Evolutionary conservation across 2,329 filamentous ascomycete species (phyloP).

Genomic region (Ophiostoma pallidulum): DNA sequence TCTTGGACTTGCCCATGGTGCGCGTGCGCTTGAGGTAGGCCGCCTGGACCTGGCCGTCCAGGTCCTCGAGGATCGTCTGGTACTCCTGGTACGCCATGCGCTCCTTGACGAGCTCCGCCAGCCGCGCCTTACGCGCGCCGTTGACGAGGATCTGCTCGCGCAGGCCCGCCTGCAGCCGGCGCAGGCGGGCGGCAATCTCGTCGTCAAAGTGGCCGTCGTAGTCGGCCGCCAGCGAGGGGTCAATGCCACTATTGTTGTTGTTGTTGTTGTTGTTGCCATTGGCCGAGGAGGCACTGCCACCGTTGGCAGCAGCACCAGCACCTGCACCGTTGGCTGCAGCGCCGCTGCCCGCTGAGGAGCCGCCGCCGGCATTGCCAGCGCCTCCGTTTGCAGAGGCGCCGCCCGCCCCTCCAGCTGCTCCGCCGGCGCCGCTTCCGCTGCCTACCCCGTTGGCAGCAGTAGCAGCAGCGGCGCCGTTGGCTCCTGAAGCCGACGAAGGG

Average conservation of each 20-base stretch:
- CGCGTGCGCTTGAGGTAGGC: conserved; percentile 94
- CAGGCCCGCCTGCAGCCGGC: conserved; percentile 72
- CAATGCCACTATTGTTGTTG: neutral
- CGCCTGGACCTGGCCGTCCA: conserved; percentile 88
- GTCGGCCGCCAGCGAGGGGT: conserved; percentile 44
- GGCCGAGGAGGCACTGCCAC: neutral
- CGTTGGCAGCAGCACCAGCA: neutral
- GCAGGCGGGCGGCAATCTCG: conserved; percentile 82
- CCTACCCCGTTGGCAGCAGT: too few species aligned
- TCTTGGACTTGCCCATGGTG: conserved; percentile 90
- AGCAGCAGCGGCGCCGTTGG: conserved; percentile 15
- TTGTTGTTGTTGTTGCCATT: neutral
- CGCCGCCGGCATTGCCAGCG: conserved; percentile 20
- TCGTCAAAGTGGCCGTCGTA: conserved; percentile 90
- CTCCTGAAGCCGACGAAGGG: conserved; percentile 13
- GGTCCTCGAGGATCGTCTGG: conserved; percentile 89
- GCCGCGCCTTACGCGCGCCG: conserved; percentile 76
- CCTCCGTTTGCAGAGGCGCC: conserved; percentile 21
- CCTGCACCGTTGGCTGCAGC: conserved; percentile 4
- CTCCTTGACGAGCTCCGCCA: conserved; percentile 81
- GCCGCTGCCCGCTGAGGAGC: too few species aligned
- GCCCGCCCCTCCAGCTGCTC: neutral
- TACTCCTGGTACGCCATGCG: conserved; percentile 96
- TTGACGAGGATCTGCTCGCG: conserved; percentile 80
- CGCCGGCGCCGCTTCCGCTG: conserved; percentile 18